Evolutionary conservation across 371 early-diverging fungal species (phyloP), one percentile per base, ranked within the genome.

Genomic region (Mucor sp.): DNA sequence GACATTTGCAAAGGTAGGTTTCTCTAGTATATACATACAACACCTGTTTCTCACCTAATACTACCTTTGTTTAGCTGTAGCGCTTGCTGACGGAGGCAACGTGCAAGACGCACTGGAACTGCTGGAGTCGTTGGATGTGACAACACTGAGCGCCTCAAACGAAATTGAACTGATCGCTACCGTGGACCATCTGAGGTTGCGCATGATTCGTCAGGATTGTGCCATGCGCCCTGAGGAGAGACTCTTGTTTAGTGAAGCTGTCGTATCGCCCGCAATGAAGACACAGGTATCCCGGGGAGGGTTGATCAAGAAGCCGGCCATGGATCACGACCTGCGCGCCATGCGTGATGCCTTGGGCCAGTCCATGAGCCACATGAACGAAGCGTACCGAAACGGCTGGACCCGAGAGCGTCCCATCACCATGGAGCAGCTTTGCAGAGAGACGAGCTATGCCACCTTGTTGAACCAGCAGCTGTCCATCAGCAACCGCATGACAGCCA

Each of bases 391-490:
- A 47, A 12, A 60, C n/a, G 69, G 68, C 12, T 76, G 68, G 8
- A 43, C 9, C 7, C 63, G 70, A 47, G 66, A 68, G 5, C 63
- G 64, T 8, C 44, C 72, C 0, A 50, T 53, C 12, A 17, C 70
- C 5, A 43, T 81, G n/a, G 64, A 72, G 44, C 55, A 64, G 3
- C 14, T 75, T 1, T 81, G 76, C 56, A 43, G 66, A 3, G 53
- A 68, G 12, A 35, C 69, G 3, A 68, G 69, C 0, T 65, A 30
- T 43, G 39, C 63, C 9, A 71, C 68, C 57, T 79, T 73, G 33
- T 63, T 70, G 33, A 74, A 70, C 59, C 79, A 65, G 44, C 62
- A 71, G 14, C 32, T 76, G 9, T 43, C 47, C 5, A 37, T 37
- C 21, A 56, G 33, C 1, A 73, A 58, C 23, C 39, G 62, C 19